Evolutionary conservation across 2,329 filamentous ascomycete genomes (phyloP).

Genomic region (Botryotinia globosa): DNA sequence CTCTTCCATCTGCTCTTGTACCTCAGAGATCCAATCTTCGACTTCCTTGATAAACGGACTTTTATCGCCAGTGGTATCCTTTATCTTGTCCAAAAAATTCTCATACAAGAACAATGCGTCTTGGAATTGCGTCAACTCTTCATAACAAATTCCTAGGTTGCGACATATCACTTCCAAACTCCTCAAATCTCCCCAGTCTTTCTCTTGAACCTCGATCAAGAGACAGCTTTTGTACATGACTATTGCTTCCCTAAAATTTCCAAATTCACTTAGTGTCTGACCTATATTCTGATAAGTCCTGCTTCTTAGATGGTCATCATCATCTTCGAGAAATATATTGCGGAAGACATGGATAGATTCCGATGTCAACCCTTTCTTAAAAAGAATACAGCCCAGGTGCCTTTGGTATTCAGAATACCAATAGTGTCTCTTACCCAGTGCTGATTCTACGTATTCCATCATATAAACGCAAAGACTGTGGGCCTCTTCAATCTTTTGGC

Average conservation of each 20-base stretch:
- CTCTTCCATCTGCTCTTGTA: neutral
- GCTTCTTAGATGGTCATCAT: accelerated
- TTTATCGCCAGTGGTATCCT: neutral
- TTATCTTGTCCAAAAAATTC: neutral
- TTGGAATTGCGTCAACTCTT: neutral
- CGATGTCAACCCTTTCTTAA: neutral
- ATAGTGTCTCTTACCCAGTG: neutral
- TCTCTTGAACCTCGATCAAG: accelerated
- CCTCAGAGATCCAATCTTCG: neutral
- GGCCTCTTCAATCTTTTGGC: neutral
- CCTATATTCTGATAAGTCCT: accelerated
- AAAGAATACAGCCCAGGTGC: accelerated
- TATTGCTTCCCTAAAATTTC: neutral
- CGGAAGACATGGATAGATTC: neutral
- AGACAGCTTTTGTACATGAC: neutral
- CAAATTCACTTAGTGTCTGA: accelerated
- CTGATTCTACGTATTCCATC: neutral
- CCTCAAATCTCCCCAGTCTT: accelerated
- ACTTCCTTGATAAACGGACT: neutral
- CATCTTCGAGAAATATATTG: neutral
- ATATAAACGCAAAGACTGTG: neutral
- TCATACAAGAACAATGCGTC: neutral
- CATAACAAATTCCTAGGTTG: accelerated
- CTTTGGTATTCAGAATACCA: accelerated
- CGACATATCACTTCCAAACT: accelerated